Evolutionary conservation across 805 yeast genomes (phyloP).

Genomic region (Pichia phayaonensis): DNA sequence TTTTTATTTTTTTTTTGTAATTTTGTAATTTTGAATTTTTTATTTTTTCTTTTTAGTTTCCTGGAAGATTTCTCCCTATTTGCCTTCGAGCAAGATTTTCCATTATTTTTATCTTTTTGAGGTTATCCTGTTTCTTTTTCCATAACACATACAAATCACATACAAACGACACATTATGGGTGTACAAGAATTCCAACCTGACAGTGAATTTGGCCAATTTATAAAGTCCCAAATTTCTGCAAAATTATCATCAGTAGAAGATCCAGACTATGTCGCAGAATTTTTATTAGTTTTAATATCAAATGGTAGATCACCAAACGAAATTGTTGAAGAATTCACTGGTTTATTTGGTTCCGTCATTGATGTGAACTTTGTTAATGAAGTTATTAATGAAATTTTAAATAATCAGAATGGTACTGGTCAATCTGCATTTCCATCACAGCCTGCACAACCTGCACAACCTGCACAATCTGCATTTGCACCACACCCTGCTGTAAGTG

Average conservation of each 20-base stretch:
- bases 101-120: too few species aligned
- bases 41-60: too few species aligned
- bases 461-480: background rate
- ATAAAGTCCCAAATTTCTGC: conserved; percentile 37
- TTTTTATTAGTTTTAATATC: conserved; percentile 64
- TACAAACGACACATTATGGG: conserved; percentile 6
- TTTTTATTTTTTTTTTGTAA: too few species aligned
- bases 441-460: conserved; percentile 1
- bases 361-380: conserved; percentile 47
- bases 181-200: conserved; percentile 21
- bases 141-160: background rate
- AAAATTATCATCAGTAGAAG: conserved; percentile 38
- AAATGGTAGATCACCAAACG: conserved; percentile 54
- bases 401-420: conserved; percentile 13
- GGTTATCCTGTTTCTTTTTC: background rate
- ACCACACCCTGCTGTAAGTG: background rate
- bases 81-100: background rate
- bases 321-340: conserved; percentile 53
- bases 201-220: conserved; percentile 32
- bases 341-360: conserved; percentile 56
- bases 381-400: conserved; percentile 50
- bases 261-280: conserved; percentile 60
- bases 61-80: background rate
- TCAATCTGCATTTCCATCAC: background rate
- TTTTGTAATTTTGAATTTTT: too few species aligned